phyloP scores from a whole-genome alignment of 768 basidiomycete species.

The Hydnomerulius pinastri region DNA sequence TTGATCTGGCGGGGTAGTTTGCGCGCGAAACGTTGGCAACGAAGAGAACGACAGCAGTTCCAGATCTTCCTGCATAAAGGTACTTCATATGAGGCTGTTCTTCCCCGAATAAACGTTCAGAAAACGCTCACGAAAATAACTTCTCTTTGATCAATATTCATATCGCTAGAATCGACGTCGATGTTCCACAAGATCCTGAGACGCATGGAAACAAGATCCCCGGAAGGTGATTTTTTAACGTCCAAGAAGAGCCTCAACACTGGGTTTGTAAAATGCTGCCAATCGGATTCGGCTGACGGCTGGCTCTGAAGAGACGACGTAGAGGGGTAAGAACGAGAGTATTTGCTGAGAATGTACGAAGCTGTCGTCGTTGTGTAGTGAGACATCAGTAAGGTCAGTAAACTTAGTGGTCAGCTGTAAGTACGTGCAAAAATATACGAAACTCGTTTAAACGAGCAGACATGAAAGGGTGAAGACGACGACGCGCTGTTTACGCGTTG shows the following conservation, averaged over 20 bases:
- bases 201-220: constrained; percentile 62
- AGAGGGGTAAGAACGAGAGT: constrained; percentile 63
- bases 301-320: constrained; percentile 12
- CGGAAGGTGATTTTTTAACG: constrained; percentile 48
- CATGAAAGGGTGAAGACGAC: not conserved
- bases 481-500: constrained; percentile 1
- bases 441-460: not conserved
- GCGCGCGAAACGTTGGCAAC: constrained; percentile 32
- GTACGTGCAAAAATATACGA: not conserved
- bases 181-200: constrained; percentile 68
- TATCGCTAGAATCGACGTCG: constrained; percentile 37
- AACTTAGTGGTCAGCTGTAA: not conserved
- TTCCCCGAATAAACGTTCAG: not conserved
- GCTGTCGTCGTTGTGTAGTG: constrained; percentile 55
- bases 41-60: constrained; percentile 71
- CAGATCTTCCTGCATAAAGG: constrained; percentile 63
- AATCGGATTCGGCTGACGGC: constrained; percentile 46
- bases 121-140: constrained; percentile 62
- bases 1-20: constrained; percentile 41
- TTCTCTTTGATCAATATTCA: constrained; percentile 49
- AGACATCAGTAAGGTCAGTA: constrained; percentile 18
- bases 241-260: constrained; percentile 64
- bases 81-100: constrained; percentile 1
- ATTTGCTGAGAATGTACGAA: constrained; percentile 60
- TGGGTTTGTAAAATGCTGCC: constrained; percentile 81